Evolutionary conservation across 2,329 filamentous ascomycete genomes (phyloP).

Genomic region (Fusarium coicis): DNA sequence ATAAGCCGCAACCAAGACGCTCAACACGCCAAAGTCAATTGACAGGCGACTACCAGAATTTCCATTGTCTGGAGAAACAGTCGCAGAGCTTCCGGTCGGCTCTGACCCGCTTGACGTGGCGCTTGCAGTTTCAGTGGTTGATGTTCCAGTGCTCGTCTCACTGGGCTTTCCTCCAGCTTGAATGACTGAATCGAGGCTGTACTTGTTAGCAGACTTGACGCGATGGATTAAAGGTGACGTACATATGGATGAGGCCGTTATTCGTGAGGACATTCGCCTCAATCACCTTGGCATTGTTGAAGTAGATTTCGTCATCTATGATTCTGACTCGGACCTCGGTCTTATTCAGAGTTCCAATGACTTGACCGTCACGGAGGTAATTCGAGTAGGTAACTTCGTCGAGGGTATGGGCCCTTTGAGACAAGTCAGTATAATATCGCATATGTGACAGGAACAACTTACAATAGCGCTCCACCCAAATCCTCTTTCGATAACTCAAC

Average conservation of each 20-base stretch:
- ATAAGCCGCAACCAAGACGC: slow-evolving; percentile 10
- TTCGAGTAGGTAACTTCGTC: slow-evolving; percentile 34
- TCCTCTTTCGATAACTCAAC: slow-evolving; percentile 11
- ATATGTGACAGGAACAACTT: neutral
- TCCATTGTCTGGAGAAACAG: neutral
- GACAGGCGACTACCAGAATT: slow-evolving; percentile 3
- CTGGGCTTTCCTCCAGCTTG: neutral
- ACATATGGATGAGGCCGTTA: slow-evolving; percentile 39
- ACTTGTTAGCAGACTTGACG: accelerated
- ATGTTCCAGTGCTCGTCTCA: neutral
- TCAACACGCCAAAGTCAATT: neutral
- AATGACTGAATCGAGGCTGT: slow-evolving; percentile 6
- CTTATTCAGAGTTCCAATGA: slow-evolving; percentile 29
- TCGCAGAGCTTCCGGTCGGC: slow-evolving; percentile 1
- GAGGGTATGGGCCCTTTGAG: slow-evolving; percentile 26
- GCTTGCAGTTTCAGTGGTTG: neutral
- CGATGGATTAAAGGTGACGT: accelerated
- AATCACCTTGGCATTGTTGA: slow-evolving; percentile 40
- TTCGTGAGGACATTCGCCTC: slow-evolving; percentile 37
- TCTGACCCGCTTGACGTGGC: neutral
- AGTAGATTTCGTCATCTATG: slow-evolving; percentile 30
- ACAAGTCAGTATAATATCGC: neutral
- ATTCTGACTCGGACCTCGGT: slow-evolving; percentile 24
- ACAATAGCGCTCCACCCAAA: slow-evolving; percentile 20
- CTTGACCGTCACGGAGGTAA: slow-evolving; percentile 26